A percentile compares a stretch with the other conserved stretches of the same genome.
These are phyloP conservation scores for Lasiosphaeria ovina DNA, from an alignment of 495 filamentous ascomycete species.

Conservation along the genomic window DNA sequence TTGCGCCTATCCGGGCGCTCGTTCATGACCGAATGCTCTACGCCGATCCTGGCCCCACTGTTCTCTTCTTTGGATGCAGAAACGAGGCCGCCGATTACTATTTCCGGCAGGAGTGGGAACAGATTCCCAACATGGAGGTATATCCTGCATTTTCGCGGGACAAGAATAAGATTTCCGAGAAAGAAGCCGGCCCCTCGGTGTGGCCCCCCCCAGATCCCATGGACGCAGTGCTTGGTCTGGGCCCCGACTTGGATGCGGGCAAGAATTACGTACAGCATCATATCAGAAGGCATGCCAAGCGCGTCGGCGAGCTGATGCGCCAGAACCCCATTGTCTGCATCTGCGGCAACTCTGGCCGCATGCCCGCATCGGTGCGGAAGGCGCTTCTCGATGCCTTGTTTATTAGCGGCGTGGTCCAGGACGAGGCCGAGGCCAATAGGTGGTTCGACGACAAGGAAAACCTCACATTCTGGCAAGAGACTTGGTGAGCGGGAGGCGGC, in stretches of 20 bases:
- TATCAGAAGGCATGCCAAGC: slow-evolving; percentile 57
- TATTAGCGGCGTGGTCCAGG: slow-evolving; percentile 22
- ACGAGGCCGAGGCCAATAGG: slow-evolving; percentile 30
- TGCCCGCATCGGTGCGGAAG: slow-evolving; percentile 85
- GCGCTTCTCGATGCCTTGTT: slow-evolving; percentile 72
- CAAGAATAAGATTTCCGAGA: slow-evolving; percentile 38
- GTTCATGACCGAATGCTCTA: slow-evolving; percentile 59
- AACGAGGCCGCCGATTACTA: slow-evolving; percentile 73
- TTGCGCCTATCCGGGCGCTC: slow-evolving; percentile 83
- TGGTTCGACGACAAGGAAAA: slow-evolving; percentile 22
- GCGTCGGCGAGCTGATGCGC: slow-evolving; percentile 58
- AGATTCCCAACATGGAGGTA: slow-evolving; percentile 49
- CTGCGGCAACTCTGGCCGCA: slow-evolving; percentile 79
- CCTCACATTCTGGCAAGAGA: slow-evolving; percentile 46
- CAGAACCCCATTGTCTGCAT: slow-evolving; percentile 53
- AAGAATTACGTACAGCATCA: slow-evolving; percentile 91
- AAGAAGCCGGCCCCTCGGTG: slow-evolving; percentile 25
- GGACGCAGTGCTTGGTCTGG: neutral
- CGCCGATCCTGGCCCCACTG: slow-evolving; percentile 24
- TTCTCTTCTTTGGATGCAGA: slow-evolving; percentile 79
- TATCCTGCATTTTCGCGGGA: slow-evolving; percentile 78
- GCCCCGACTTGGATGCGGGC: slow-evolving; percentile 33
- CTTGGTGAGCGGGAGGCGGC: slow-evolving; percentile 33
- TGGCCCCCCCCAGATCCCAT: neutral
- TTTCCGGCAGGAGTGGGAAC: slow-evolving; percentile 72